Base-by-base conservation (phyloP, 179 eudicot genomes). In the Gypsophila paniculata region DNA sequence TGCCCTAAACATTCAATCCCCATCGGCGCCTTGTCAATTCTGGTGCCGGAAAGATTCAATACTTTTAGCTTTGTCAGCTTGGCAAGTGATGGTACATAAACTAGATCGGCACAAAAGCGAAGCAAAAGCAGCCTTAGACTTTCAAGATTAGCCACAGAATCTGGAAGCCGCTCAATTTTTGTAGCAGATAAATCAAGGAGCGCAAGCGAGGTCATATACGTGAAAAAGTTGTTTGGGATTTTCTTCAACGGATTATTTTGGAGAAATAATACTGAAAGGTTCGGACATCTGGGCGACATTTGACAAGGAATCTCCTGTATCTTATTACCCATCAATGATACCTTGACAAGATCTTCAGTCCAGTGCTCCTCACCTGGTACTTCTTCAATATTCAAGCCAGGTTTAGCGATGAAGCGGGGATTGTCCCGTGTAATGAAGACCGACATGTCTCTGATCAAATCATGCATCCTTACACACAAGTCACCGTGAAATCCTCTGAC, bases 71-170 rank as follows among this genome's bases (percentile, higher is more conserved):
- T 61, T 32, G 42, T 61, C 42, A 61, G 65, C 21, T 29, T 61
- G 19, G 42, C 38, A 61, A 61, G 65, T 61, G 65, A 61, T 61
- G 65, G 65, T 39, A 61, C 65, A 61, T 61, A 61, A 61, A 61
- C 65, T 61, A 61, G 42, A 8, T 61, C 65, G 19, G 42, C 65
- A 32, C 65, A 29, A 32, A 61, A 61, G 15, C 21, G 39, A 61
- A 61, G 65, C 65, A 61, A 1, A 32, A 61, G 65, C 39, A 61
- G 65, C 65, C 65, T 61, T 13, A 61, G 65, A 34, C 65, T 61
- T 61, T 32, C 65, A 26, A 61, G 65, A 61, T 61, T 29, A 61
- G 65, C 18, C 14, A 61, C 18, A 19, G 65, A 61, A 61, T 61
- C 42, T 6, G 65, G 42, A 32, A 61, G 44, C 12, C 42, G 29